Evolutionary conservation across 371 early-diverging fungal species (phyloP).

Genomic region (Chytridium lagenaria): DNA sequence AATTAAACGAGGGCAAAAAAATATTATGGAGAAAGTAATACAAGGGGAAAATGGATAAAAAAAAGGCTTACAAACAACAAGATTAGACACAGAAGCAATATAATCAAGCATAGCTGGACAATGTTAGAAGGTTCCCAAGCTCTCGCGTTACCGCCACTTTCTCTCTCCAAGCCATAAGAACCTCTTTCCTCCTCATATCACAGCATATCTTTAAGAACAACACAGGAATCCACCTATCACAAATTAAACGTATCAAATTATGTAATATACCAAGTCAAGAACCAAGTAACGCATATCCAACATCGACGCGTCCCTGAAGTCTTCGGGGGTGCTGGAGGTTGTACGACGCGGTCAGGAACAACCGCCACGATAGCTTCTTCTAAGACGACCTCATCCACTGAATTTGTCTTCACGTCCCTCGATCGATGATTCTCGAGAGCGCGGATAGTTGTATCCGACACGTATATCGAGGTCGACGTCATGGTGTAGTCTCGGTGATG

Average conservation of each 20-base stretch:
- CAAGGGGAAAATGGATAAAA: constrained; percentile 81
- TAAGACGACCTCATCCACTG: no score
- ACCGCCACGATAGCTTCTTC: no score
- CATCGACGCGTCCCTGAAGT: neutral
- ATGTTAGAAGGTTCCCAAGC: neutral
- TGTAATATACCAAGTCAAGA: constrained; percentile 31
- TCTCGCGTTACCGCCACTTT: constrained; percentile 69
- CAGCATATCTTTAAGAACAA: constrained; percentile 58
- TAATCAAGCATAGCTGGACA: constrained; percentile 71
- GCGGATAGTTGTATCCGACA: no score
- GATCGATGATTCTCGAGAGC: no score
- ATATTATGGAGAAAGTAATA: constrained; percentile 69
- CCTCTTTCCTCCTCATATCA: constrained; percentile 46
- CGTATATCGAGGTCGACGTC: no score
- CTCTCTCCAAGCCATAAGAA: constrained; percentile 89
- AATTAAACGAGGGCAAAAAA: no score
- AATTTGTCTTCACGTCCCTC: no score
- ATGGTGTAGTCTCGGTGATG: no score
- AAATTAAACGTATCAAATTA: neutral
- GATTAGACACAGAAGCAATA: constrained; percentile 74
- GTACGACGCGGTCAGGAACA: no score
- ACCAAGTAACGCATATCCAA: constrained; percentile 42
- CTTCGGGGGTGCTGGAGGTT: no score
- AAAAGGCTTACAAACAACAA: constrained; percentile 88
- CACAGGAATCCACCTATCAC: constrained; percentile 72